These are phyloP conservation scores for Cafeteria roenbergensis DNA, from an alignment of 108 stramenopile genomes.

Conservation along the genomic window DNA sequence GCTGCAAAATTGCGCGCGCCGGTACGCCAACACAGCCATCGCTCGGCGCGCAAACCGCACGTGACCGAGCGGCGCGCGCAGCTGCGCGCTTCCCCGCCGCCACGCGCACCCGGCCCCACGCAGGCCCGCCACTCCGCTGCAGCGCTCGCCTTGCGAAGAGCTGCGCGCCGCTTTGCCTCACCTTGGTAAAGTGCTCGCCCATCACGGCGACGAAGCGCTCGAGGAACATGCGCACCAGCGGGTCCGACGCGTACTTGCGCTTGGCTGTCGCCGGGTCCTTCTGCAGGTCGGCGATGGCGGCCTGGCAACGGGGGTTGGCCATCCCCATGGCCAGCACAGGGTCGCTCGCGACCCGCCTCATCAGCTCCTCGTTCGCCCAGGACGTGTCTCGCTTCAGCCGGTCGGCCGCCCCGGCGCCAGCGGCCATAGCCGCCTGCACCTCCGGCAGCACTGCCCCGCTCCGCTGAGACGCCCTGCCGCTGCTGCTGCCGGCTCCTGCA, in stretches of 20 bases:
- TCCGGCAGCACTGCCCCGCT: background rate
- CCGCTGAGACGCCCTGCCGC: background rate
- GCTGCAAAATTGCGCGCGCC: too few species aligned
- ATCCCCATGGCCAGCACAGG: background rate
- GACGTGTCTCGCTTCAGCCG: background rate
- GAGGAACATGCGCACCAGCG: background rate
- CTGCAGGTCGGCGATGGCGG: background rate
- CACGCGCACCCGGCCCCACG: too few species aligned
- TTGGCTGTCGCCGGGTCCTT: background rate
- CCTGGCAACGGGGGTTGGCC: background rate
- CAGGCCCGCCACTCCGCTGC: too few species aligned
- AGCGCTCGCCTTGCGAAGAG: too few species aligned
- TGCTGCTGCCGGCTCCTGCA: background rate
- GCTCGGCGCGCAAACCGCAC: too few species aligned
- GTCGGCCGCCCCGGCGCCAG: too few species aligned
- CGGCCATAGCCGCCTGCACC: background rate
- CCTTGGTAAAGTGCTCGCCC: background rate
- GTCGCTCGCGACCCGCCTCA: background rate
- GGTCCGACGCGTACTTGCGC: background rate
- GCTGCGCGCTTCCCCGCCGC: too few species aligned
- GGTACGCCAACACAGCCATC: too few species aligned
- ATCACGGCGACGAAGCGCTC: background rate
- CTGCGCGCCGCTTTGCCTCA: too few species aligned
- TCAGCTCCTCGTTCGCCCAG: background rate
- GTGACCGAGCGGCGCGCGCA: too few species aligned